phyloP scores from a whole-genome alignment of 2,329 filamentous ascomycete genomes.

The Fonsecaea nubica region DNA sequence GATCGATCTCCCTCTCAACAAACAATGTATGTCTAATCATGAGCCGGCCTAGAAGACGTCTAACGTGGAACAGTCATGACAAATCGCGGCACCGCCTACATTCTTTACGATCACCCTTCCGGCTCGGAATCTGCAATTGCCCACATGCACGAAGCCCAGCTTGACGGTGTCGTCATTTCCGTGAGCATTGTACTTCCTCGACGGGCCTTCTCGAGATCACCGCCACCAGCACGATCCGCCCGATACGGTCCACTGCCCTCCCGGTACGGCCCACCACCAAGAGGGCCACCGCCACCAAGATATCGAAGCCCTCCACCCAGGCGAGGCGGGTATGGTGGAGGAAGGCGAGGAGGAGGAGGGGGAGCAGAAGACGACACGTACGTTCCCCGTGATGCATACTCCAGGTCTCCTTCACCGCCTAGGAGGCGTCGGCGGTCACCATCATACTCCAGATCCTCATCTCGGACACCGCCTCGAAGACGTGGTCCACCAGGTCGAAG shows the following conservation, averaged over 20 bases:
- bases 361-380: slow-evolving; percentile 56
- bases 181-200: slow-evolving; percentile 88
- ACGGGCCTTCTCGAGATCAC: slow-evolving; percentile 79
- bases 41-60: background rate
- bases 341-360: slow-evolving; percentile 38
- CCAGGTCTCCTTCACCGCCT: slow-evolving; percentile 48
- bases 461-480: slow-evolving; percentile 51
- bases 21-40: slow-evolving; percentile 68
- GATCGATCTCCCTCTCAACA: slow-evolving; percentile 87
- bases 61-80: slow-evolving; percentile 68
- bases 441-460: slow-evolving; percentile 48
- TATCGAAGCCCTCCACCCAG: slow-evolving; percentile 47
- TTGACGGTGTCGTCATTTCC: slow-evolving; percentile 81
- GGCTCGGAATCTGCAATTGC: slow-evolving; percentile 88
- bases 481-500: slow-evolving; percentile 46
- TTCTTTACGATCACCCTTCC: slow-evolving; percentile 76
- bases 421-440: slow-evolving; percentile 49
- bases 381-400: slow-evolving; percentile 61
- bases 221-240: slow-evolving; percentile 72
- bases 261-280: slow-evolving; percentile 43
- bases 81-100: slow-evolving; percentile 92
- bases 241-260: slow-evolving; percentile 54
- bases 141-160: slow-evolving; percentile 97
- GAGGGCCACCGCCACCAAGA: slow-evolving; percentile 39
- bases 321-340: slow-evolving; percentile 47